These are phyloP conservation scores for Nakataea oryzae DNA, from an alignment of 2,329 filamentous ascomycete species.

Conservation along the genomic window DNA sequence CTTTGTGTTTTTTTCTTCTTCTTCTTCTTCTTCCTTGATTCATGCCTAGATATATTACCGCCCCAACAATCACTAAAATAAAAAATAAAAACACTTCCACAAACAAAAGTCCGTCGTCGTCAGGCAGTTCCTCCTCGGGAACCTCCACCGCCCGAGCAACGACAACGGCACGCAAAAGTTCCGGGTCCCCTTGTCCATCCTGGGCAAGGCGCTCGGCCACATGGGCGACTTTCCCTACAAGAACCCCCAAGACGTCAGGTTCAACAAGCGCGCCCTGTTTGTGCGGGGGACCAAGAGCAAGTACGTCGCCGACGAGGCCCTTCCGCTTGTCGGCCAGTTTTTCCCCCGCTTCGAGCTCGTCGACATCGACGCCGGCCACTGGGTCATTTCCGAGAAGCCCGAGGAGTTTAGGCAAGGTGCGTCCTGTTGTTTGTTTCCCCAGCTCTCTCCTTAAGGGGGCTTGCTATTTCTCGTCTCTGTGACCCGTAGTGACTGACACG, in stretches of 20 bases:
- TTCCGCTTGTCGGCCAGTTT: conserved; percentile 72
- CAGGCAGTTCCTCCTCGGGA: conserved; percentile 85
- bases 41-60: conserved; percentile 4
- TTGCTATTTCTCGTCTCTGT: not conserved
- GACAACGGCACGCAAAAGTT: conserved; percentile 47
- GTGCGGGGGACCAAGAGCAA: conserved; percentile 66
- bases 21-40: not conserved
- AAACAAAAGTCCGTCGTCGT: conserved; percentile 49
- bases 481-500: not conserved
- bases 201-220: conserved; percentile 58
- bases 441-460: conserved; percentile 1
- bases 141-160: conserved; percentile 49
- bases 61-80: not conserved
- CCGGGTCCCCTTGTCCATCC: conserved; percentile 64
- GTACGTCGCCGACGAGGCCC: conserved; percentile 70
- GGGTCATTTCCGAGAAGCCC: conserved; percentile 83
- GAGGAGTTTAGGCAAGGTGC: conserved; percentile 65
- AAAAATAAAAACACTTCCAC: conserved; percentile 14
- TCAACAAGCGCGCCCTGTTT: conserved; percentile 70
- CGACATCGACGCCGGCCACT: conserved; percentile 73
- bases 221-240: conserved; percentile 87
- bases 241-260: conserved; percentile 56
- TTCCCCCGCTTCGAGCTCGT: conserved; percentile 67
- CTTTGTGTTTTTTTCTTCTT: conserved; percentile 7
- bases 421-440: conserved; percentile 14